Conservation (phyloP, 2,329 filamentous ascomycete species). For the Aspergillus transmontanensis region DNA sequence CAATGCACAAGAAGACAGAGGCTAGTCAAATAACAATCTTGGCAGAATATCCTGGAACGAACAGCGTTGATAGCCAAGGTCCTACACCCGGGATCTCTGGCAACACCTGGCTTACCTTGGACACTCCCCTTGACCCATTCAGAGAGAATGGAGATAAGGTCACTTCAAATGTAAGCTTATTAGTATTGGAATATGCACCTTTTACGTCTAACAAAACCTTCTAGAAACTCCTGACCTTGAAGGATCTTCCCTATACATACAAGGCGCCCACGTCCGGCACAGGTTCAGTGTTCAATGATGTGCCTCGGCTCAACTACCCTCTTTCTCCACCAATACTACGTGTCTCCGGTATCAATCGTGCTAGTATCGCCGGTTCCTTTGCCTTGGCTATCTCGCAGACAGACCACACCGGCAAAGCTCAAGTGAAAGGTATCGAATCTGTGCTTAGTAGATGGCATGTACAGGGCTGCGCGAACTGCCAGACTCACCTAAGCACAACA, state of each 20-base stretch:
- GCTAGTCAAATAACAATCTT: not conserved
- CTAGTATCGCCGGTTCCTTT: not conserved
- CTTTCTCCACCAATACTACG: not conserved
- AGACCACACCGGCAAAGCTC: not conserved
- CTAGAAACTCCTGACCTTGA: too few relatives aligned
- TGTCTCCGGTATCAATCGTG: not conserved
- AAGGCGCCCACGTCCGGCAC: not conserved
- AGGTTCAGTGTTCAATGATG: not conserved
- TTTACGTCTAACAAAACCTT: too few relatives aligned
- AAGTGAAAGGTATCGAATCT: not conserved
- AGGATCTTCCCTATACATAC: too few relatives aligned
- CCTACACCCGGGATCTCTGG: not conserved
- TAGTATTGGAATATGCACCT: too few relatives aligned
- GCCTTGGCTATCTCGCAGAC: not conserved
- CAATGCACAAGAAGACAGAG: constrained; percentile 9
- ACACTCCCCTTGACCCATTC: not conserved
- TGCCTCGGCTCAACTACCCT: not conserved
- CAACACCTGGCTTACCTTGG: not conserved
- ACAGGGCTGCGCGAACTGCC: not conserved
- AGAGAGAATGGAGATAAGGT: not conserved
- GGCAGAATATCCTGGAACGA: not conserved
- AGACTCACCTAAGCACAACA: too few relatives aligned
- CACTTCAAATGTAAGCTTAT: not conserved
- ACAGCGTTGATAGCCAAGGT: not conserved
- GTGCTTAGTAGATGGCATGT: not conserved